A percentile compares a stretch with the other conserved stretches of the same genome.
Evolutionary conservation across 1,284 basidiomycete genomes (phyloP).

Genomic region (Lentinula novae-zelandiae): DNA sequence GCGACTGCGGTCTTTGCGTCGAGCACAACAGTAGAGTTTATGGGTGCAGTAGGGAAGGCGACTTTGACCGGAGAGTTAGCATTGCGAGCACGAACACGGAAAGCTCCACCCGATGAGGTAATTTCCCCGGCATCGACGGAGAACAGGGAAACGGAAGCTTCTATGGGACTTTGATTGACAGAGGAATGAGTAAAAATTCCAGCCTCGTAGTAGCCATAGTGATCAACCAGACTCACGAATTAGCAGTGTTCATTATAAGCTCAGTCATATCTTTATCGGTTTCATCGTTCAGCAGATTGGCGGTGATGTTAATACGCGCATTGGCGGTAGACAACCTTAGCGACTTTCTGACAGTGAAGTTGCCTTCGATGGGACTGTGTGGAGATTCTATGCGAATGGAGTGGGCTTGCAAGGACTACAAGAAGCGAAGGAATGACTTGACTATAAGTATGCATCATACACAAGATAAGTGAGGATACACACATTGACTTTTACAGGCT

Average conservation of each 20-base stretch:
- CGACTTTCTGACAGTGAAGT: conserved; percentile 30
- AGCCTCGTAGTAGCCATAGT: neutral
- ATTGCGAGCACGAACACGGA: conserved; percentile 29
- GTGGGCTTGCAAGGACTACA: conserved; percentile 30
- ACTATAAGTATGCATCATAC: neutral
- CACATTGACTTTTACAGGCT: conserved; percentile 28
- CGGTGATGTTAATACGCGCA: conserved; percentile 30
- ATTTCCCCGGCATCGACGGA: conserved; percentile 13
- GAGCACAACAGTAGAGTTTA: conserved; percentile 34
- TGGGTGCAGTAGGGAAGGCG: conserved; percentile 30
- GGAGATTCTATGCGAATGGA: conserved; percentile 26
- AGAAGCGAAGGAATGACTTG: conserved; percentile 14
- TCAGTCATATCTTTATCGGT: conserved; percentile 18
- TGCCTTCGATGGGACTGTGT: conserved; percentile 38
- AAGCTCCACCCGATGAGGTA: conserved; percentile 25
- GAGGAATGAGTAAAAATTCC: neutral
- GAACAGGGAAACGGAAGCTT: conserved; percentile 25
- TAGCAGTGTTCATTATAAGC: conserved; percentile 28
- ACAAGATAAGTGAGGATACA: neutral
- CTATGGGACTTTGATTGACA: conserved; percentile 24
- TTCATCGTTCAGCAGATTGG: conserved; percentile 30
- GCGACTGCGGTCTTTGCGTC: conserved; percentile 29
- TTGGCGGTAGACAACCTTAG: conserved; percentile 36
- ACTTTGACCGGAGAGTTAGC: conserved; percentile 29
- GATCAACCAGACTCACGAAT: conserved; percentile 30